Base-by-base conservation (phyloP, 495 filamentous ascomycete genomes). In the Collariella sp. region DNA sequence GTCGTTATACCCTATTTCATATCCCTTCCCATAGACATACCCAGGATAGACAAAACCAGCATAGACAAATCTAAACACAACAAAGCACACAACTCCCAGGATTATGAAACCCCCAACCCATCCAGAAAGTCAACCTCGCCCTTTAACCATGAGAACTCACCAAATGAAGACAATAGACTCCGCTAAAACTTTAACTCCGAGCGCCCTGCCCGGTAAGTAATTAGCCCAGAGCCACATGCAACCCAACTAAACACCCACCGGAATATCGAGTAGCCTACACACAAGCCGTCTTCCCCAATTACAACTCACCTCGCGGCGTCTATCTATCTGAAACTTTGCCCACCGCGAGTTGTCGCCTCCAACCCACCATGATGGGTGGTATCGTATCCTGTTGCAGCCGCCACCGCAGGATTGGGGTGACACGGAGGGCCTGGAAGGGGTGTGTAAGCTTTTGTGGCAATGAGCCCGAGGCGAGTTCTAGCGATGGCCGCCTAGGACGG, bases 221-320 rank as follows among this genome's bases (percentile, higher is more conserved):
- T 44, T 2, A 35, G n/a, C 5, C 36, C 20, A 31, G 24, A 3
- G 18, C 2, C 26, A 33, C 38, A 43, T 39, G 29, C 36, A 20
- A 2, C 11, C 7, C 13, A 35, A 24, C 2, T 15, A 46, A 39
- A 26, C 7, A 33, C 41, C 13, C 22, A 5, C 15, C 39, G 29
- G 20, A 19, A 1, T 18, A 23, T 20, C 41, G 13, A 23, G 10
- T 3, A 18, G 23, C 34, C 4, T 31, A 31, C 76, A 62, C 67
- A 79, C 77, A 62, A 52, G 76, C 76, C 26, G 74, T 75, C 64
- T 80, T 80, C 44, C 77, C 77, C 19, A 71, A n/a, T n/a, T n/a
- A n/a, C n/a, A n/a, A n/a, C n/a, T n/a, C n/a, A n/a, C 38, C 34
- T 9, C n/a, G 2, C 34, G 7, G 11, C 34, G 34, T 12, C 31